These are phyloP conservation scores for Stygiomarasmius scandens DNA, from an alignment of 1,284 basidiomycete genomes.

Conservation along the genomic window DNA sequence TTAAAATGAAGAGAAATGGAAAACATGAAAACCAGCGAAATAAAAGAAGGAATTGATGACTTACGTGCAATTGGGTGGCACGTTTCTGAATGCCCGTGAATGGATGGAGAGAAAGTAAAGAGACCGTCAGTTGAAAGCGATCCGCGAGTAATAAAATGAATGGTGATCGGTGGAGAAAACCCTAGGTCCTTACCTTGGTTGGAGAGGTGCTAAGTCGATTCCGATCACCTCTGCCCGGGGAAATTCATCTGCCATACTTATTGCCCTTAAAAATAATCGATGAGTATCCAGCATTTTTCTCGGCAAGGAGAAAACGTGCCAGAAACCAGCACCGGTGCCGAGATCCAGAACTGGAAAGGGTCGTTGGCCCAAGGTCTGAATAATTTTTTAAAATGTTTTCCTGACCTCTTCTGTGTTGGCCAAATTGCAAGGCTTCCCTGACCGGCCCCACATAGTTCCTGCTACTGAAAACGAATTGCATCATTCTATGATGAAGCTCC, in stretches of 20 bases:
- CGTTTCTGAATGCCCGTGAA: slow-evolving; percentile 48
- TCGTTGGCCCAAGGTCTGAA: no score
- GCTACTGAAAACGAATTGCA: slow-evolving; percentile 65
- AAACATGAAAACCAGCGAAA: slow-evolving; percentile 1
- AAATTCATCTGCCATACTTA: slow-evolving; percentile 72
- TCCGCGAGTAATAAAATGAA: not conserved
- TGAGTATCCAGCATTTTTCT: not conserved
- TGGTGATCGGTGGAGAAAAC: not conserved
- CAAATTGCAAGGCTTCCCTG: slow-evolving; percentile 52
- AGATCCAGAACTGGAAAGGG: slow-evolving; percentile 56
- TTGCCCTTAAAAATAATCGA: slow-evolving; percentile 45
- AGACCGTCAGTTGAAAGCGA: slow-evolving; percentile 10
- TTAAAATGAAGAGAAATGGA: not conserved
- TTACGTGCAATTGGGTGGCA: slow-evolving; percentile 71
- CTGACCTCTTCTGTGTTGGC: slow-evolving; percentile 43
- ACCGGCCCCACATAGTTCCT: slow-evolving; percentile 64
- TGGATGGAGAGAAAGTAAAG: slow-evolving; percentile 18
- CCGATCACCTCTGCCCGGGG: slow-evolving; percentile 66
- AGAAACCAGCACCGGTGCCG: slow-evolving; percentile 65
- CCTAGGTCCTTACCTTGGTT: slow-evolving; percentile 53
- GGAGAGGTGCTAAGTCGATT: slow-evolving; percentile 69
- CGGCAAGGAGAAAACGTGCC: slow-evolving; percentile 38
- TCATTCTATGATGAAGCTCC: slow-evolving; percentile 60
- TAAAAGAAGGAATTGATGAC: slow-evolving; percentile 22
- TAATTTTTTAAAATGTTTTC: slow-evolving; percentile 1